Conservation (phyloP, 1,139 yeast species). For the Nematodospora anomalae region DNA sequence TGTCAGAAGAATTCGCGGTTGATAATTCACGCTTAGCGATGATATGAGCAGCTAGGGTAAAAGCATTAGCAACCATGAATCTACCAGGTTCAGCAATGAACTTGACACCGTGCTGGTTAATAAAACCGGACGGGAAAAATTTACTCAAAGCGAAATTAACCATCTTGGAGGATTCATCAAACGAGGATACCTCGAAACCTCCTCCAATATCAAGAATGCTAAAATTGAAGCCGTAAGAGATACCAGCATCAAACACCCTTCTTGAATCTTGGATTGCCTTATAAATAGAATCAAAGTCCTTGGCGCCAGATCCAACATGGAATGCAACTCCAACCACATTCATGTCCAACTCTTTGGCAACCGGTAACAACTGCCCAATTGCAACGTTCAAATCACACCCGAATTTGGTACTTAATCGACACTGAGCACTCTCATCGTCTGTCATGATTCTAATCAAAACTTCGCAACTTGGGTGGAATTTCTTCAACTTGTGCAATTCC, state of each 20-base stretch:
- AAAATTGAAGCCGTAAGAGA: constrained; percentile 48
- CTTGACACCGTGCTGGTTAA: constrained; percentile 36
- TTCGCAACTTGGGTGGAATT: constrained; percentile 66
- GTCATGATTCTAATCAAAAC: constrained; percentile 82
- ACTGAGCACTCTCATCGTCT: constrained; percentile 85
- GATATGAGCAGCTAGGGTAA: constrained; percentile 80
- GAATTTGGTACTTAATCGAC: constrained; percentile 85
- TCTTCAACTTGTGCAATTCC: constrained; percentile 73
- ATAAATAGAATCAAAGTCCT: constrained; percentile 64
- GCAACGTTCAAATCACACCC: constrained; percentile 73
- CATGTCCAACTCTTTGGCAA: constrained; percentile 63
- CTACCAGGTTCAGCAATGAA: constrained; percentile 96
- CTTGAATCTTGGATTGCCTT: constrained; percentile 76
- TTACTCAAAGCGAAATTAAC: constrained; percentile 56
- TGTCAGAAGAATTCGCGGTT: constrained; percentile 16
- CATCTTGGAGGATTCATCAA: constrained; percentile 59
- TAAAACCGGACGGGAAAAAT: constrained; percentile 52
- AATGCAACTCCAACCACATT: constrained; percentile 84
- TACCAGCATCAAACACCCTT: constrained; percentile 63
- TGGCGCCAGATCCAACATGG: constrained; percentile 95
- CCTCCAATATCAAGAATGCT: constrained; percentile 85
- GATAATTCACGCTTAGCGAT: constrained; percentile 69
- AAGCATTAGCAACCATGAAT: constrained; percentile 81
- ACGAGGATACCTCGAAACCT: constrained; percentile 75
- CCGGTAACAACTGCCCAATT: constrained; percentile 50